Base-by-base conservation (phyloP, 768 basidiomycete species). In the Collybia mongolica region DNA sequence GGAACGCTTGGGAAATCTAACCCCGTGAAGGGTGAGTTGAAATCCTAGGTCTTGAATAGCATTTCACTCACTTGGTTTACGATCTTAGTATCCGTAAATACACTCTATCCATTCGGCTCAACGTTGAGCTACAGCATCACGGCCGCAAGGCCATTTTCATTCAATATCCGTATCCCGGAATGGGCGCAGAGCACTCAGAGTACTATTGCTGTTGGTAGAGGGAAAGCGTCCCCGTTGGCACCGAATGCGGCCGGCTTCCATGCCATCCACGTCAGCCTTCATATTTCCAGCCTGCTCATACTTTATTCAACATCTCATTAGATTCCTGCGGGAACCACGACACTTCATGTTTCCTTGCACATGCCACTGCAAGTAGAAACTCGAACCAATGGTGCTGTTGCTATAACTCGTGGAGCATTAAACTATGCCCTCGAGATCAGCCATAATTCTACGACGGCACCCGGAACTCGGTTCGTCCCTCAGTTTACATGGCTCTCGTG, bases 61-160 rank as follows among this genome's bases (percentile, higher is more conserved):
- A 15, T 29, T 42, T 50, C 43, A 9, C 26, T 17, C 19, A 14
- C 12, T 32, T 6, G 28, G 18, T 23, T 24, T 35, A 17, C 20
- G 6, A 22, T 17, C 35, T 8, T 37, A 72, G 71, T 73, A 24
- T 51, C 55, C 2, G 72, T 69, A 15, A 66, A 71, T 41, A 68
- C 72, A 0, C 58, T 73, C 12, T 75, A 75, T 53, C 72, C 72
- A 0, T 74, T 74, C 48, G 68, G 69, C 2, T 59, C 65, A n/a
- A 60, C 64, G 4, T 58, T 74, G 53, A 64, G 60, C 5, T 73
- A 74, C 50, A 64, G 65, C 7, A 62, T 73, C 35, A 64, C 65
- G 0, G 65, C 72, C 1, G 52, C 62, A 2, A 59, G 57, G 17
- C 44, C 67, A 3, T 69, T 75, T 49, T 54, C 61, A 0, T 72